Percentiles rank a stretch among this genome's conserved stretches.
Evolutionary conservation across 2,329 filamentous ascomycete genomes (phyloP).

Genomic region (Xylariaceae sp.): DNA sequence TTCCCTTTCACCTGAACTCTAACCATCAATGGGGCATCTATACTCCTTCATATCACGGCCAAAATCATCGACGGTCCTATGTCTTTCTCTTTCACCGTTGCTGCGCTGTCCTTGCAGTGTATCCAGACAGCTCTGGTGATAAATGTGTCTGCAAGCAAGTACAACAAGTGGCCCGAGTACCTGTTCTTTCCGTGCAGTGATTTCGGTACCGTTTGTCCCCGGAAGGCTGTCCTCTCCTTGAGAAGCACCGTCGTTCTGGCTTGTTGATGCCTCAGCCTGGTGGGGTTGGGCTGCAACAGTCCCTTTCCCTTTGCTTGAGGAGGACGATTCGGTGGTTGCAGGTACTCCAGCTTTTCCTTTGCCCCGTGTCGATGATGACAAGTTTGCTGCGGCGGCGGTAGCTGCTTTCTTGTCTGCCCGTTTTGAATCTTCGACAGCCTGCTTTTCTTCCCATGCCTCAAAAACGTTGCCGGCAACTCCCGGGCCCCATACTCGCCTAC

Average conservation of each 20-base stretch:
- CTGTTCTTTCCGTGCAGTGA: slow-evolving; percentile 35
- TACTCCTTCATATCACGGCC: slow-evolving; percentile 47
- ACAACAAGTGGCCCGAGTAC: slow-evolving; percentile 63
- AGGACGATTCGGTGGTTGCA: too few species aligned
- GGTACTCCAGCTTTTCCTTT: slow-evolving; percentile 32
- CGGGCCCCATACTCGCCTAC: slow-evolving; percentile 80
- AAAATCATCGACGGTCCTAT: slow-evolving; percentile 41
- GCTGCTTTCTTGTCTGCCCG: slow-evolving; percentile 41
- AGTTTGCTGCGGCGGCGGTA: slow-evolving; percentile 23
- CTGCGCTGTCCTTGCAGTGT: slow-evolving; percentile 55
- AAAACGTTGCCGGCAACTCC: slow-evolving; percentile 75
- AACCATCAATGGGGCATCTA: slow-evolving; percentile 56
- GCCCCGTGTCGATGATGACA: slow-evolving; percentile 20
- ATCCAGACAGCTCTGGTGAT: slow-evolving; percentile 67
- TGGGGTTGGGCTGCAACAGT: slow-evolving; percentile 36
- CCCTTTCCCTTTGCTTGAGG: slow-evolving; percentile 44
- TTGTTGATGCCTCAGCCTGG: slow-evolving; percentile 3
- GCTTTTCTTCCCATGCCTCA: slow-evolving; percentile 72
- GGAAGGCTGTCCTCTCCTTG: slow-evolving; percentile 35
- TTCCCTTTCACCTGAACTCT: too few species aligned
- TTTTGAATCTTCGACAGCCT: slow-evolving; percentile 43
- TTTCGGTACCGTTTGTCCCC: slow-evolving; percentile 34
- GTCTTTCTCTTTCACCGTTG: slow-evolving; percentile 39
- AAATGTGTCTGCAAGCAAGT: slow-evolving; percentile 67
- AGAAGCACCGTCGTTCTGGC: slow-evolving; percentile 7